phyloP scores from a whole-genome alignment of 257 asterid species.

The Orobanche coerulescens region DNA sequence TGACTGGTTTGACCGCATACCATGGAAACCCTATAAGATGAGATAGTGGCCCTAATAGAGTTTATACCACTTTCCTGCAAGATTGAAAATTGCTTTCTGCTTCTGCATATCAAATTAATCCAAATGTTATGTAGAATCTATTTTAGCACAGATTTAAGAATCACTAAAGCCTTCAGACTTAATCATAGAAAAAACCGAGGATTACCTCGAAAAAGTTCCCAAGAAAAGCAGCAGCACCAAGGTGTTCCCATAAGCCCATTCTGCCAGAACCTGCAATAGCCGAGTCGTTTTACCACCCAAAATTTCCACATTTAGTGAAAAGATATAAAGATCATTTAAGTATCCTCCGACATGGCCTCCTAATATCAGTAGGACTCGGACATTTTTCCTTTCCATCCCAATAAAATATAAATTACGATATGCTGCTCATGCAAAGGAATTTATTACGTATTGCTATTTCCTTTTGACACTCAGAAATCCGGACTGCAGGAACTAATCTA shows the following conservation, averaged over 20 bases:
- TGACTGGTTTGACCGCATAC: constrained; percentile 32
- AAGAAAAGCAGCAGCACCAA: constrained; percentile 35
- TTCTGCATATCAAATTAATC: constrained; percentile 36
- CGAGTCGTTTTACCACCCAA: constrained; percentile 12
- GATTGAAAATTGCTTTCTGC: constrained; percentile 50
- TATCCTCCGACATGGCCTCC: constrained; percentile 7
- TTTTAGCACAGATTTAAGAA: constrained; percentile 10
- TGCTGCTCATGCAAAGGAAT: not conserved
- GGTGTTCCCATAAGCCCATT: constrained; percentile 52
- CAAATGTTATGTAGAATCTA: constrained; percentile 14
- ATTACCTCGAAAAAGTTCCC: constrained; percentile 45
- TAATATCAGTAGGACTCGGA: not conserved
- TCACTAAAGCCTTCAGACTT: constrained; percentile 8
- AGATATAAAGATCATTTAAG: not conserved
- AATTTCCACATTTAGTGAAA: constrained; percentile 11
- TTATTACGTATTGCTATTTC: not conserved
- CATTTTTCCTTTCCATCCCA: not conserved
- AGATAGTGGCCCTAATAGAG: constrained; percentile 45
- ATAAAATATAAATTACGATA: not conserved
- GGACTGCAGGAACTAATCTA: constrained; percentile 3
- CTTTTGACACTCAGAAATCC: not conserved
- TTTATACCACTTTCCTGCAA: constrained; percentile 43
- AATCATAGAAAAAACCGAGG: not conserved
- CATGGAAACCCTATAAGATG: constrained; percentile 76
- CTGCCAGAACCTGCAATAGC: constrained; percentile 64